Evolutionary conservation across 2,329 filamentous ascomycete species (phyloP), one percentile per base, ranked within the genome.

Genomic region (Microdochium bolleyi): DNA sequence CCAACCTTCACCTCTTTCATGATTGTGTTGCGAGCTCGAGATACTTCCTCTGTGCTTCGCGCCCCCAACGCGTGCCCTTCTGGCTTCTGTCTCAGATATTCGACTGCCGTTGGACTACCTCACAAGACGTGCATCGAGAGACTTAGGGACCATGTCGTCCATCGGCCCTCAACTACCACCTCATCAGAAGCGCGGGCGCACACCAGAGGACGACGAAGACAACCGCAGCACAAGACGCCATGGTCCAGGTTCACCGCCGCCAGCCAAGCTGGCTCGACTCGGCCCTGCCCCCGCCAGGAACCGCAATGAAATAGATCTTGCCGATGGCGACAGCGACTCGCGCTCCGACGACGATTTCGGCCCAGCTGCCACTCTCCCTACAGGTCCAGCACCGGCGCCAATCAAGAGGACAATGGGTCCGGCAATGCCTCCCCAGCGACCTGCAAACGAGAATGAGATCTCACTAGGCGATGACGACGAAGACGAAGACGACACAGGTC

Each of bases 141-240:
- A 30, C 27, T 30, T 11, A 5, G n/a, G 27, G 27, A 46, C 19
- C 21, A 89, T 89, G 85, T 73, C 84, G 50, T 83, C 81, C 32
- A 84, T 89, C 62, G 87, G 87, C 4, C 87, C 88, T 14, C 75
- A 84, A 55, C 68, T 91, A 24, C 87, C 88, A 13, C 77, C 86
- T 3, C 82, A 88, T 56, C 64, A 80, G 32, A 85, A 85, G 66
- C 77, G 83, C 61, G 85, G 84, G 62, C 80, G 80, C 61, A 76
- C 73, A 3, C 60, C 72, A 3, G 72, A 75, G 41, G 67, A 75
- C 49, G 69, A 72, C 49, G 60, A 62, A 19, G 59, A 58, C 19
- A 57, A 68, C 51, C 63, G 65, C 30, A 61, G 67, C 3, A 22
- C 41, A 3, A 7, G 19, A 19, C 41, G 41, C 19, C 41, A 46